Conservation (phyloP, 352 stramenopile genomes). For the Phytophthora hybrid region DNA sequence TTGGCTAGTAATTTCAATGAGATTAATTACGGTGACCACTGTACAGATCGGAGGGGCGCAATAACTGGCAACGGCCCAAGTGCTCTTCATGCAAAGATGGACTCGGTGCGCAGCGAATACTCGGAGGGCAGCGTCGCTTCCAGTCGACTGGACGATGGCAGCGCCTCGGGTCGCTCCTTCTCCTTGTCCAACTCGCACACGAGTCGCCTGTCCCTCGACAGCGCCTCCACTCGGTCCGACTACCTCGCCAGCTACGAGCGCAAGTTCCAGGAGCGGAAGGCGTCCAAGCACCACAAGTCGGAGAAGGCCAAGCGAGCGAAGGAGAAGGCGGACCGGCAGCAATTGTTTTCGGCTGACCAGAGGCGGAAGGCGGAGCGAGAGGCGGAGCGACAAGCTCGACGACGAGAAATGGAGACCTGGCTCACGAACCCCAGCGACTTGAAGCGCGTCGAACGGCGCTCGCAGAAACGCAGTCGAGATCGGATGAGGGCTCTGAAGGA, state of each 20-base stretch:
- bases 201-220: constrained; percentile 40
- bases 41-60: too few species aligned
- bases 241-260: constrained; percentile 67
- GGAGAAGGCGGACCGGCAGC: constrained; percentile 51
- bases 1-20: too few species aligned
- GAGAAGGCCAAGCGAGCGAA: constrained; percentile 59
- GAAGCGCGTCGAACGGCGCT: constrained; percentile 39
- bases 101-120: constrained; percentile 54
- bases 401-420: constrained; percentile 67
- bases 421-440: constrained; percentile 49
- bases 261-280: constrained; percentile 63
- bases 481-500: constrained; percentile 52
- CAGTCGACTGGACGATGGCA: constrained; percentile 37
- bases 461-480: constrained; percentile 51
- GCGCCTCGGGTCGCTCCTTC: constrained; percentile 47
- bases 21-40: too few species aligned
- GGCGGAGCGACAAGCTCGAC: constrained; percentile 50
- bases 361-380: constrained; percentile 60
- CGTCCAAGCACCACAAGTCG: constrained; percentile 59
- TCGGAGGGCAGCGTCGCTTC: constrained; percentile 36
- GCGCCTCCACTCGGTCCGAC: constrained; percentile 53
- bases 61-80: not conserved
- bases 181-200: constrained; percentile 42
- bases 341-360: constrained; percentile 56
- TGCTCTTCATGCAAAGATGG: constrained; percentile 9